These are phyloP conservation scores for Komagataella pastoris DNA, from an alignment of 805 yeast genomes.

Conservation along the genomic window DNA sequence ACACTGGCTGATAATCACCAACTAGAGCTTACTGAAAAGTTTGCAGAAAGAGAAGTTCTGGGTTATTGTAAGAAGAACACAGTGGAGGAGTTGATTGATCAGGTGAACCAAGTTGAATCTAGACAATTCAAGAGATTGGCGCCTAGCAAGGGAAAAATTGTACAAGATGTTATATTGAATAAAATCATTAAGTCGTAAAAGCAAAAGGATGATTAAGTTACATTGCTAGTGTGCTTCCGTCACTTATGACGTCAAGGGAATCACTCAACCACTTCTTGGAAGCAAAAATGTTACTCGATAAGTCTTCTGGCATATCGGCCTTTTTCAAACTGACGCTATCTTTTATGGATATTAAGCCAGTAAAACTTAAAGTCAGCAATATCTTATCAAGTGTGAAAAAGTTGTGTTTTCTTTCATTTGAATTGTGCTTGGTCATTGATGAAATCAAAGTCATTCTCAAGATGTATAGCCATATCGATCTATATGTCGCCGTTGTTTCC, in stretches of 20 bases:
- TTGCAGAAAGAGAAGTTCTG: slow-evolving; percentile 21
- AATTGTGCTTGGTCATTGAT: slow-evolving; percentile 2
- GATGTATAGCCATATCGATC: slow-evolving; percentile 10
- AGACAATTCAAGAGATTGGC: slow-evolving; percentile 9
- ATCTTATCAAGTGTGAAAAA: slow-evolving; percentile 6
- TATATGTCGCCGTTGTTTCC: slow-evolving; percentile 1
- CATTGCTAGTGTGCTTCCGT: neutral
- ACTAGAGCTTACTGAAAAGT: slow-evolving; percentile 53
- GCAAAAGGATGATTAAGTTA: neutral
- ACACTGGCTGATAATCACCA: slow-evolving; percentile 84
- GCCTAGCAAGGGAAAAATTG: slow-evolving; percentile 8
- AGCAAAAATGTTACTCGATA: slow-evolving; percentile 1
- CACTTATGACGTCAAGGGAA: neutral
- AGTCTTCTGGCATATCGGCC: neutral
- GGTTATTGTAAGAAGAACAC: slow-evolving; percentile 6
- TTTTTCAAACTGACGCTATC: slow-evolving; percentile 1
- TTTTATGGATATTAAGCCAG: slow-evolving; percentile 7
- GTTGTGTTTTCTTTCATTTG: slow-evolving; percentile 1
- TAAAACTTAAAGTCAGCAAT: slow-evolving; percentile 5
- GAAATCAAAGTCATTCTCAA: slow-evolving; percentile 9
- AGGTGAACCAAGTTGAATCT: slow-evolving; percentile 6
- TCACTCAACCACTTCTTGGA: neutral
- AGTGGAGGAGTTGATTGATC: slow-evolving; percentile 6
- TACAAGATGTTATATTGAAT: slow-evolving; percentile 9
- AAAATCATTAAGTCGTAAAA: neutral